phyloP scores from a whole-genome alignment of 768 basidiomycete species.

The Clathrus columnatus region DNA sequence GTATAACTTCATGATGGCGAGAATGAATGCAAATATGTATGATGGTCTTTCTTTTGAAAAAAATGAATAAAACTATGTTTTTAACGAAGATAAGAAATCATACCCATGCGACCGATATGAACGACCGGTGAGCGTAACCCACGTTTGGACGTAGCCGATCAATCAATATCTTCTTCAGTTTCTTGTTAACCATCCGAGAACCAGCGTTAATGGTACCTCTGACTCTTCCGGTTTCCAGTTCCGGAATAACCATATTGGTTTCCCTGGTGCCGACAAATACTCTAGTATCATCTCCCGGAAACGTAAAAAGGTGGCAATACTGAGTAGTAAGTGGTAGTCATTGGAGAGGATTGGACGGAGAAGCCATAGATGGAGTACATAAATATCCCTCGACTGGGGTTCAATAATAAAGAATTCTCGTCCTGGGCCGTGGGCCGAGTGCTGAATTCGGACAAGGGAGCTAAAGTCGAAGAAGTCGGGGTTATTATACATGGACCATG shows the following conservation, averaged over 20 bases:
- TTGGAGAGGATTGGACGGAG: constrained; percentile 48
- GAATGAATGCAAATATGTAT: constrained; percentile 80
- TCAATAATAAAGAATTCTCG: constrained; percentile 89
- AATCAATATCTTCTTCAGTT: constrained; percentile 31
- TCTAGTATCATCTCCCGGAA: constrained; percentile 60
- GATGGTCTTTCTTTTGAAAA: constrained; percentile 48
- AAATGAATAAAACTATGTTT: not conserved
- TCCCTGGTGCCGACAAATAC: constrained; percentile 92
- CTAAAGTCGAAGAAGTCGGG: constrained; percentile 38
- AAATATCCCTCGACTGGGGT: constrained; percentile 90
- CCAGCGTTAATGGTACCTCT: constrained; percentile 64
- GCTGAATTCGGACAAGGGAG: constrained; percentile 67
- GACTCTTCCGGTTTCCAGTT: constrained; percentile 72
- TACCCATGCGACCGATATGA: constrained; percentile 60
- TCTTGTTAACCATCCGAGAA: constrained; percentile 48
- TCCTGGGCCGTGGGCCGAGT: constrained; percentile 48
- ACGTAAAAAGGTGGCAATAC: constrained; percentile 80
- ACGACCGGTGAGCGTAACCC: constrained; percentile 31
- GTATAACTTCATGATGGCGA: constrained; percentile 40
- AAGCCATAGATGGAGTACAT: constrained; percentile 62
- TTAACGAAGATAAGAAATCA: constrained; percentile 19
- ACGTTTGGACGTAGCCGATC: constrained; percentile 28
- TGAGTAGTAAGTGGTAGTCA: constrained; percentile 88
- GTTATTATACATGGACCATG: constrained; percentile 77
- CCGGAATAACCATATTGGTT: constrained; percentile 67